A percentile compares a stretch with the other conserved stretches of the same genome.
Conservation (phyloP, 1,139 yeast species). For the Taiozyma onychis region DNA sequence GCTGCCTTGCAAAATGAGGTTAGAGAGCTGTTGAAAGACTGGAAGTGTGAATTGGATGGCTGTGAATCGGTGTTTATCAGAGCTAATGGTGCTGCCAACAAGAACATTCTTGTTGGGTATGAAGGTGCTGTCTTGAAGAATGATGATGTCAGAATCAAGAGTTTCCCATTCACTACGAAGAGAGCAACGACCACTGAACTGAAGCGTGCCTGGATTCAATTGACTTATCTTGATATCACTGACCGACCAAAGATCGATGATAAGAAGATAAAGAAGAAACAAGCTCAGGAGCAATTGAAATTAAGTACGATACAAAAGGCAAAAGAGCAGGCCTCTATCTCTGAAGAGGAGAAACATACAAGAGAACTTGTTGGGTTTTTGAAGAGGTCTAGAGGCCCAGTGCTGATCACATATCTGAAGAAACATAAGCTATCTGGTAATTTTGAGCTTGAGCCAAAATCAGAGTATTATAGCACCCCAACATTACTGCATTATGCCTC, state of each 20-base stretch:
- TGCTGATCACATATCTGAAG: constrained; percentile 54
- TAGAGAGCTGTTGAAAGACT: constrained; percentile 53
- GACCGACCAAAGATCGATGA: constrained; percentile 44
- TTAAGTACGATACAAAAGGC: constrained; percentile 15
- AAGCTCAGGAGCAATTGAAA: constrained; percentile 25
- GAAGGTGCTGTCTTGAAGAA: constrained; percentile 44
- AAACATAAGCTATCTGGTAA: constrained; percentile 50
- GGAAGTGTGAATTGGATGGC: constrained; percentile 55
- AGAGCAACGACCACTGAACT: constrained; percentile 83
- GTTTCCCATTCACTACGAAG: constrained; percentile 83
- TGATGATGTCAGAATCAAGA: constrained; percentile 53
- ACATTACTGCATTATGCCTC: constrained; percentile 80
- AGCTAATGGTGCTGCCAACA: constrained; percentile 72
- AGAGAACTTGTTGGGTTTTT: constrained; percentile 52
- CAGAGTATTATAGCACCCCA: constrained; percentile 53
- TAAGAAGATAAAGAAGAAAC: constrained; percentile 17
- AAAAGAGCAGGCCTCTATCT: constrained; percentile 18
- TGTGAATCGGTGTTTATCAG: constrained; percentile 75
- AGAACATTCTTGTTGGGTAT: constrained; percentile 62
- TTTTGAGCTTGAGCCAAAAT: constrained; percentile 48
- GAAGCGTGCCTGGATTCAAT: constrained; percentile 77
- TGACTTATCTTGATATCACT: constrained; percentile 53
- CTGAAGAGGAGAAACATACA: constrained; percentile 44
- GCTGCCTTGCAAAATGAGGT: constrained; percentile 76
- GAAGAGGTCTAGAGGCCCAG: constrained; percentile 76